Evolutionary conservation across 2,329 filamentous ascomycete species (phyloP).

Genomic region (Coleophoma eucalyptorum): DNA sequence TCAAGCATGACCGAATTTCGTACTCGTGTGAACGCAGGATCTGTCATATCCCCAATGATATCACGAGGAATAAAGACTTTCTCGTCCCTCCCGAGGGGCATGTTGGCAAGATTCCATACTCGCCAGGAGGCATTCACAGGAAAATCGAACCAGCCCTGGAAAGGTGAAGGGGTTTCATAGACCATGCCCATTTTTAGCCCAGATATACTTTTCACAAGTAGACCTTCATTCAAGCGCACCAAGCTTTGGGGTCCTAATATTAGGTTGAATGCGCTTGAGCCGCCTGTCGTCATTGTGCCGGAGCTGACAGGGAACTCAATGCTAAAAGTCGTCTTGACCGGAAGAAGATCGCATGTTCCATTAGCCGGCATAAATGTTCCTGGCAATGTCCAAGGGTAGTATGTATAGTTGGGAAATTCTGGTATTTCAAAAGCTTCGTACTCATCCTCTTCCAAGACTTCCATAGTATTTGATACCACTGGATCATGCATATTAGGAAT

Average conservation of each 20-base stretch:
- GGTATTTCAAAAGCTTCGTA: conserved; percentile 34
- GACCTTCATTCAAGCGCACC: conserved; percentile 40
- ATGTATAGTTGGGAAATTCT: conserved; percentile 68
- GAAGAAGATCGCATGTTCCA: conserved; percentile 72
- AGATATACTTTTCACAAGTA: conserved; percentile 48
- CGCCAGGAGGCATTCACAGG: conserved; percentile 51
- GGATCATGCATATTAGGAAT: conserved; percentile 61
- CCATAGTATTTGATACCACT: conserved; percentile 36
- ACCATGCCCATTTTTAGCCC: conserved; percentile 63
- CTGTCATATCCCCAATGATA: conserved; percentile 70
- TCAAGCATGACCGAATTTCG: conserved; percentile 72
- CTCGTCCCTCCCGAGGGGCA: conserved; percentile 82
- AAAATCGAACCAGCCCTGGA: conserved; percentile 25
- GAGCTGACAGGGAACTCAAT: conserved; percentile 57
- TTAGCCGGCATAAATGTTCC: conserved; percentile 68
- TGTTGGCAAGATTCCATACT: conserved; percentile 76
- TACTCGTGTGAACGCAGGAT: conserved; percentile 79
- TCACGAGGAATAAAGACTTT: conserved; percentile 76
- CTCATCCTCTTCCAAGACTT: not conserved
- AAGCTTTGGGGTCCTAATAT: conserved; percentile 45
- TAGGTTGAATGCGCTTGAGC: conserved; percentile 36
- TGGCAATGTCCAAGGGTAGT: conserved; percentile 93
- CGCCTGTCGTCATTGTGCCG: conserved; percentile 7
- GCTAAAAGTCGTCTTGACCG: conserved; percentile 64
- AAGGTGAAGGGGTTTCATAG: conserved; percentile 47